phyloP scores from a whole-genome alignment of 805 yeast species.

The Saccharomyces jurei region DNA sequence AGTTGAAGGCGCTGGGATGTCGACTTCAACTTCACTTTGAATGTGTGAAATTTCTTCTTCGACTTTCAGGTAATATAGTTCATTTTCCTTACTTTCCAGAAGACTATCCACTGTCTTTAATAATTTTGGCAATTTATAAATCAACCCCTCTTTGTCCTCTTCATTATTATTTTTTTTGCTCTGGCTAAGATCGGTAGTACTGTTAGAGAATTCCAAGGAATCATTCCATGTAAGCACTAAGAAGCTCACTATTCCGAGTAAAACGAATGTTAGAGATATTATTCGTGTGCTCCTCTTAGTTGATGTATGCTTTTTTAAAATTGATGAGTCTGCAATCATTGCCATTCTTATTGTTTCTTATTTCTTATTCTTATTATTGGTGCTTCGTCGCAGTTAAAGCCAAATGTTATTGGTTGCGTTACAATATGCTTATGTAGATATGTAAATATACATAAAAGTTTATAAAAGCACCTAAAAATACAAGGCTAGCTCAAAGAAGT shows the following conservation, averaged over 20 bases:
- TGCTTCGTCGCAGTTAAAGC: not conserved
- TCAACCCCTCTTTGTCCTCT: not conserved
- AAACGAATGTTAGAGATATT: conserved; percentile 4
- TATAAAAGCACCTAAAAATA: not conserved
- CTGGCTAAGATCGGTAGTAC: not conserved
- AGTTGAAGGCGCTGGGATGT: not conserved
- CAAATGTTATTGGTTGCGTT: too few species aligned
- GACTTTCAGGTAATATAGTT: conserved; percentile 9
- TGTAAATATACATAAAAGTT: not conserved
- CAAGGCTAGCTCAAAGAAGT: not conserved
- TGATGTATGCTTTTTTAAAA: not conserved
- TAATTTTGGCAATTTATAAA: not conserved
- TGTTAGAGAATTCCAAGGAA: conserved; percentile 4
- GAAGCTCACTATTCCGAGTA: conserved; percentile 7
- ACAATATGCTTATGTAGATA: too few species aligned
- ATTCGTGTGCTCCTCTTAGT: conserved; percentile 4
- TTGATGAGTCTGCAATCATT: not conserved
- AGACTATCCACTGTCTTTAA: not conserved
- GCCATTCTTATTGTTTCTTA: not conserved
- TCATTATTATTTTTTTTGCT: not conserved
- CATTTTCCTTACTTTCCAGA: conserved; percentile 1
- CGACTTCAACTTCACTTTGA: conserved; percentile 6
- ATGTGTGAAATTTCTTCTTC: conserved; percentile 14
- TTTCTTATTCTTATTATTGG: not conserved
- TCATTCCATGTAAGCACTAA: conserved; percentile 10